Evolutionary conservation across 352 stramenopile species (phyloP).

Genomic region (Phytophthora pluvialis): DNA sequence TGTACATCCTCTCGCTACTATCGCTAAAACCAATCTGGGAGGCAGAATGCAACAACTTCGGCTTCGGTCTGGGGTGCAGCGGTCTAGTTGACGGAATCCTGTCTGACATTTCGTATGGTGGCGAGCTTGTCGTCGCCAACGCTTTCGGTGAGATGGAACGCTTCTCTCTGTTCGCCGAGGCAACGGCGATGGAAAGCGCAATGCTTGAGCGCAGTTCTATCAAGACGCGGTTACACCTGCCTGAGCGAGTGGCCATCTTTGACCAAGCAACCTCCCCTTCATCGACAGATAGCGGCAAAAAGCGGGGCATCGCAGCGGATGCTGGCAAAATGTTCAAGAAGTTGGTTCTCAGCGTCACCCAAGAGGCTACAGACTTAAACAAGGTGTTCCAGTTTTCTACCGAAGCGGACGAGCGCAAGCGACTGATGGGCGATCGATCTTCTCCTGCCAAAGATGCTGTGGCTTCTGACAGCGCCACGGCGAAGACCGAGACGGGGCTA

Average conservation of each 20-base stretch:
- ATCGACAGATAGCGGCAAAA: constrained; percentile 38
- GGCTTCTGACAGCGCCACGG: constrained; percentile 15
- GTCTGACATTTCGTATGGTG: constrained; percentile 51
- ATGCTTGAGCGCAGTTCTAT: constrained; percentile 62
- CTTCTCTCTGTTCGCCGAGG: constrained; percentile 64
- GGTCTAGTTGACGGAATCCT: constrained; percentile 53
- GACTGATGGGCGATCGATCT: constrained; percentile 61
- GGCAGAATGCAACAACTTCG: constrained; percentile 41
- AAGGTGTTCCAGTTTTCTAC: constrained; percentile 80
- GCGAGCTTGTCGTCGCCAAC: constrained; percentile 69
- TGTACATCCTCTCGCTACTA: constrained; percentile 73
- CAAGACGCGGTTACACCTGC: constrained; percentile 52
- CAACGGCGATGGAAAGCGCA: constrained; percentile 57
- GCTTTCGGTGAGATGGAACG: constrained; percentile 70
- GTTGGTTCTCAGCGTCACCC: constrained; percentile 65
- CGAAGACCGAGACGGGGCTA: constrained; percentile 41
- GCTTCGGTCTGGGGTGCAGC: constrained; percentile 37
- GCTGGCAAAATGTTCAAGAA: constrained; percentile 78
- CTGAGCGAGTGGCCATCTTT: constrained; percentile 46
- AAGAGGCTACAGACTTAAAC: constrained; percentile 71
- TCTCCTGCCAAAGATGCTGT: constrained; percentile 24
- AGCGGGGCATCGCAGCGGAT: constrained; percentile 58
- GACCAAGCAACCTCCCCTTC: constrained; percentile 34
- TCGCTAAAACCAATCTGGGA: constrained; percentile 63
- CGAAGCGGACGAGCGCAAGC: constrained; percentile 59